phyloP scores from a whole-genome alignment of 2,329 filamentous ascomycete species.

The Cordyceps cateniannulata region DNA sequence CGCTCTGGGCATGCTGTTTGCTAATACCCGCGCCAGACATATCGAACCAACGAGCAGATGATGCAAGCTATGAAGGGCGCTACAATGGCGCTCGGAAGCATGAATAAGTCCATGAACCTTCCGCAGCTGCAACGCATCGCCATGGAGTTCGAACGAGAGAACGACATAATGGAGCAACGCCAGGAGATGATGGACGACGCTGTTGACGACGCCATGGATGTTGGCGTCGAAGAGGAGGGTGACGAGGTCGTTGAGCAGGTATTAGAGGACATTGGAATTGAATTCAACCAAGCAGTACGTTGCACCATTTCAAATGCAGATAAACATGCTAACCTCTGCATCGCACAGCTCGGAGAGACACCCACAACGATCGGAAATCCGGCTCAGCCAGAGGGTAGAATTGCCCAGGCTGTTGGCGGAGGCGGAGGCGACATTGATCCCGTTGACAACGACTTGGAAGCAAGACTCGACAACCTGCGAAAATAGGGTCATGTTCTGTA shows the following conservation, averaged over 20 bases:
- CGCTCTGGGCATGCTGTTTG: neutral
- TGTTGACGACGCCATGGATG: conserved; percentile 91
- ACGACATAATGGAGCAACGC: conserved; percentile 98
- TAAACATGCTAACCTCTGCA: conserved; percentile 21
- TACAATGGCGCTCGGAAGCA: conserved; percentile 84
- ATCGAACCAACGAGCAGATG: conserved; percentile 98
- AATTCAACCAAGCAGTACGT: conserved; percentile 81
- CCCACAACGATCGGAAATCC: conserved; percentile 75
- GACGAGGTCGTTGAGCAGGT: conserved; percentile 97
- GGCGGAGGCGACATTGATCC: conserved; percentile 54
- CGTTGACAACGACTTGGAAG: conserved; percentile 90
- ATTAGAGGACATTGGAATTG: conserved; percentile 91
- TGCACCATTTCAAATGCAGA: neutral
- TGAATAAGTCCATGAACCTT: conserved; percentile 98
- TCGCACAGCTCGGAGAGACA: conserved; percentile 75
- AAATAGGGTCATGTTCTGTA: conserved; percentile 31
- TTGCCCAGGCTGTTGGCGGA: conserved; percentile 80
- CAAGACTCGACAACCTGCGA: conserved; percentile 80
- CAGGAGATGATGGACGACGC: conserved; percentile 99
- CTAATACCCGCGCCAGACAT: conserved; percentile 54
- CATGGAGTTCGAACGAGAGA: conserved; percentile 98
- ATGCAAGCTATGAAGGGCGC: conserved; percentile 99
- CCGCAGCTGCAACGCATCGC: conserved; percentile 92
- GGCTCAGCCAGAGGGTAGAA: conserved; percentile 64
- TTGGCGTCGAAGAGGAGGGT: conserved; percentile 85